Conservation (phyloP, 2,329 filamentous ascomycete species). For the Monilinia fructigena region DNA sequence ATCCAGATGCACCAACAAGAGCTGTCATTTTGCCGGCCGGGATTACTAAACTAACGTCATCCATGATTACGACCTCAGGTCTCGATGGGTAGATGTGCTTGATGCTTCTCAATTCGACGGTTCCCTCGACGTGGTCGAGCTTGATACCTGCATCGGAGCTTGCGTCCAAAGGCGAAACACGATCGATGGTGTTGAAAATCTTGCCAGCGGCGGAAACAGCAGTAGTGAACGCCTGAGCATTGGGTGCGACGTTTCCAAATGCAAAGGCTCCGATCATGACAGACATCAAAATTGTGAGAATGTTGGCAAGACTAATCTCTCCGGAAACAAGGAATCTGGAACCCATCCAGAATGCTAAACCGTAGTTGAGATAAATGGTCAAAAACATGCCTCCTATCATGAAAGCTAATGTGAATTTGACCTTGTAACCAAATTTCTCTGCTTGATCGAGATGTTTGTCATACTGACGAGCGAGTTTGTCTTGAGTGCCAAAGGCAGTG, state of each 20-base stretch:
- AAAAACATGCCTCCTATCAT: constrained; percentile 86
- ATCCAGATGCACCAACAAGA: constrained; percentile 89
- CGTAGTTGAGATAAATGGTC: constrained; percentile 83
- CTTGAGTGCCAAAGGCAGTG: constrained; percentile 88
- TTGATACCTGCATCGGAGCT: constrained; percentile 68
- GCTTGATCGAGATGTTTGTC: constrained; percentile 71
- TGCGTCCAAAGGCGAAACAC: constrained; percentile 79
- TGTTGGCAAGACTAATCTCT: constrained; percentile 63
- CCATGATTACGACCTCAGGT: constrained; percentile 85
- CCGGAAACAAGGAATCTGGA: constrained; percentile 69
- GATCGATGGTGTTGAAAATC: constrained; percentile 92
- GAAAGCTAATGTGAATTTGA: constrained; percentile 68
- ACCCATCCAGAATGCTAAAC: constrained; percentile 85
- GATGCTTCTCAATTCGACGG: constrained; percentile 76
- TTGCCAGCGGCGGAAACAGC: constrained; percentile 82
- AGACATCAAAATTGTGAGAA: constrained; percentile 84
- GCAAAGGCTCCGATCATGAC: constrained; percentile 93
- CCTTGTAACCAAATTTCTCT: constrained; percentile 71
- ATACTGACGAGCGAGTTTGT: constrained; percentile 85
- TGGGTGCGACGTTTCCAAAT: constrained; percentile 81
- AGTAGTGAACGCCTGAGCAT: constrained; percentile 81
- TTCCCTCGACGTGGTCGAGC: constrained; percentile 70
- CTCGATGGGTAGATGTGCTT: constrained; percentile 95
- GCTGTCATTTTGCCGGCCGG: constrained; percentile 91
- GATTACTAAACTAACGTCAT: constrained; percentile 74